phyloP scores from a whole-genome alignment of 176 grass and related monocot genomes.

The Hsuehochloa calcarea region DNA sequence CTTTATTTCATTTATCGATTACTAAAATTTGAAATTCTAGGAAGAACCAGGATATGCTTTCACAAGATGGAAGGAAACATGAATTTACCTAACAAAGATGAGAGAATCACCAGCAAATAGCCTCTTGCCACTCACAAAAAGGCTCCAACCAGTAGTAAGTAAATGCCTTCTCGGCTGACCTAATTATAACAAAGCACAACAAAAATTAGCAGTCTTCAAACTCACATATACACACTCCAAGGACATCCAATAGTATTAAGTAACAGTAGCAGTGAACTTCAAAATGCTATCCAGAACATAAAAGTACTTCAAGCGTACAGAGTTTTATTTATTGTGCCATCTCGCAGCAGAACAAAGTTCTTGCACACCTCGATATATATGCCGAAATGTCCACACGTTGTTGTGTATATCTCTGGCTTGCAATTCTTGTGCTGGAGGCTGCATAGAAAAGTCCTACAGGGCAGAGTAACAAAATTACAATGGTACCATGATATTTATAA shows the following conservation, averaged over 20 bases:
- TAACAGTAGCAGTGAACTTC: not conserved
- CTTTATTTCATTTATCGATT: not conserved
- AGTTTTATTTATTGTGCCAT: not conserved
- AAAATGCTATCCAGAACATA: not conserved
- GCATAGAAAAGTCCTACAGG: conserved; percentile 88
- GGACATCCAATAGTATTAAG: not conserved
- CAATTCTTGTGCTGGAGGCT: conserved; percentile 91
- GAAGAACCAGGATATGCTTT: not conserved
- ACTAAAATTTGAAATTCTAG: not conserved
- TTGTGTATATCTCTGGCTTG: conserved; percentile 96
- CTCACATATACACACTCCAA: not conserved
- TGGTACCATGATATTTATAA: not conserved
- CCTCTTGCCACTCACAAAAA: conserved; percentile 94
- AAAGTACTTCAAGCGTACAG: not conserved
- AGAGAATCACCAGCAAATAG: conserved; percentile 97
- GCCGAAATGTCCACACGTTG: conserved; percentile 89
- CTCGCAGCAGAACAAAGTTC: not conserved
- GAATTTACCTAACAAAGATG: conserved; percentile 85
- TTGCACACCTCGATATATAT: conserved; percentile 88
- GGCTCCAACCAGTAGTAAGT: conserved; percentile 96
- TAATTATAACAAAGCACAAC: conserved; percentile 38
- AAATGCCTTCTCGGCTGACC: conserved; percentile 97
- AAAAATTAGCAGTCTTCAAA: conserved; percentile 28
- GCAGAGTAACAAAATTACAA: not conserved
- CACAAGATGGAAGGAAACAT: conserved; percentile 6